phyloP scores from a whole-genome alignment of 257 asterid genomes.

The Cinchona pubescens region DNA sequence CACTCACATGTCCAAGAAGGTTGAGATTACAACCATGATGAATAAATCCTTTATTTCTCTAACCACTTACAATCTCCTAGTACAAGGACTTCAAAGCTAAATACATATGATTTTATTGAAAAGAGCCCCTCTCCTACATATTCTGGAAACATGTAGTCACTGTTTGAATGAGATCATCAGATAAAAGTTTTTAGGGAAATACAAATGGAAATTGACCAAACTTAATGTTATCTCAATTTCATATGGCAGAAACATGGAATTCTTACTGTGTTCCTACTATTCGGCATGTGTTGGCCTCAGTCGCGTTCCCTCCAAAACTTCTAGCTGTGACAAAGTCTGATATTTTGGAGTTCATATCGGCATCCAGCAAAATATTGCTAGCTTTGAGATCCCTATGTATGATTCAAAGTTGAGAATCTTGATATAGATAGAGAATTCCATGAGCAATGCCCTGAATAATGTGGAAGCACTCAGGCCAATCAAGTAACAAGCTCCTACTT shows the following conservation, averaged over 20 bases:
- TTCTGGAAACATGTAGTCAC: too few species aligned
- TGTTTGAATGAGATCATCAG: neutral
- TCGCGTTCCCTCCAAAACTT: slow-evolving; percentile 41
- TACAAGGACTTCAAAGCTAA: too few species aligned
- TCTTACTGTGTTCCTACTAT: slow-evolving; percentile 56
- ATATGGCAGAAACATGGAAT: neutral
- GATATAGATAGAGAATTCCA: slow-evolving; percentile 54
- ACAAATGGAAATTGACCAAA: too few species aligned
- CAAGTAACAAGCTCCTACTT: slow-evolving; percentile 16
- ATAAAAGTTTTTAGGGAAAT: neutral
- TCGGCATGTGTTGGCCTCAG: slow-evolving; percentile 39
- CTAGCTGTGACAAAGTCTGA: slow-evolving; percentile 57
- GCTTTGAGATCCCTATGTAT: slow-evolving; percentile 54
- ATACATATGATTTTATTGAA: too few species aligned
- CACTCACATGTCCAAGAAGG: neutral
- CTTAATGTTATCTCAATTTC: neutral
- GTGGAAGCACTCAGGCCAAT: slow-evolving; percentile 47
- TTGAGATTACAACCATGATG: too few species aligned
- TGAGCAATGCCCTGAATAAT: slow-evolving; percentile 43
- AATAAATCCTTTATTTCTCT: too few species aligned
- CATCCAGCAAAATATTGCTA: slow-evolving; percentile 51
- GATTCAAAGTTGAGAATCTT: slow-evolving; percentile 44
- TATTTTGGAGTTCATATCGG: slow-evolving; percentile 46
- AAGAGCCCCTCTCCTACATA: too few species aligned
- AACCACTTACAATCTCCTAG: too few species aligned